Base-by-base conservation (phyloP, 176 grass and related monocot species). In the Oryza brachyantha region DNA sequence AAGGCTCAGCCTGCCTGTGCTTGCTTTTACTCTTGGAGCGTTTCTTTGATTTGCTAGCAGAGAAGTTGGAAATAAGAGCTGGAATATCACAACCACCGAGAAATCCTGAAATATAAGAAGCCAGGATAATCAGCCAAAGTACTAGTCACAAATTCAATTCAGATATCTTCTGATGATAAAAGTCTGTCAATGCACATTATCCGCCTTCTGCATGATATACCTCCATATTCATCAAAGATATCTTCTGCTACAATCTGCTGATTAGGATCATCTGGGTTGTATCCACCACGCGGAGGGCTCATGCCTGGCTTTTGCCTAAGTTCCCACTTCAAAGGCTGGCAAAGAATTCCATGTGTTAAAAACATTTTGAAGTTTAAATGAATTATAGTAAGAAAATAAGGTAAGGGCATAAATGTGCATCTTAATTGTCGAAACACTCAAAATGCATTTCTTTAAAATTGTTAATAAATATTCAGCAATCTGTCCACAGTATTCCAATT, bases 221-320 rank as follows among this genome's bases (percentile, higher is more conserved):
- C 92, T 95, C 96, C 96, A 75, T 99, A 99, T 90, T 99, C 96
- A 86, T 99, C 96, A 74, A 95, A 99, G 29, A 99, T 95, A 21
- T 95, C 96, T 48, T 98, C 92, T 45, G 92, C 92, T 60, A 99
- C 90, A 88, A 95, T 99, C 88, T 95, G 92, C 66, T 99, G 92
- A 66, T 99, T 99, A 79, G 96, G 96, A 82, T 99, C 96, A 76
- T 99, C 90, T 24, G 84, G 90, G 55, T 81, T 79, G 58, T 87
- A 99, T 41, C 96, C 96, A 52, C 96, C 96, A 68, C 90, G 86
- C 64, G 96, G 96, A 83, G 96, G 96, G 78, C 92, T 99, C 83
- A 99, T 89, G 50, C 96, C 96, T 13, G 96, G 92, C 52, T 91
- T 99, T 72, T 95, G 92, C 86, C 95, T 99, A 80, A 99, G 88